Conservation (phyloP, 2,329 filamentous ascomycete species). For the Akanthomyces dipterigenus region DNA sequence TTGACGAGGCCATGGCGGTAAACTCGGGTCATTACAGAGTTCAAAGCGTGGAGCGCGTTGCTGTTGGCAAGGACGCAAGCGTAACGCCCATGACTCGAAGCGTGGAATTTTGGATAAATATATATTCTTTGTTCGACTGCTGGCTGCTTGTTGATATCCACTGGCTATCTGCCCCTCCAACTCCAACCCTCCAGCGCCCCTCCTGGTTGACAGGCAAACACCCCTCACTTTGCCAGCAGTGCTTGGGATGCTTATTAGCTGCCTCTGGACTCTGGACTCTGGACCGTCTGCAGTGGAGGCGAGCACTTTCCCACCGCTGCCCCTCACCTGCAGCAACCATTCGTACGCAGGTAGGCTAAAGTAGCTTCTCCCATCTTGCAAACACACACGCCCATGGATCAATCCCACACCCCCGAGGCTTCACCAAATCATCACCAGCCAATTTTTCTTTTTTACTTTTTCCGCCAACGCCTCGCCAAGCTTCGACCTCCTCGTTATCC, state of each 20-base stretch:
- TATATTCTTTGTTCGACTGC: not conserved
- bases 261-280: not conserved
- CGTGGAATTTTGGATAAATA: not conserved
- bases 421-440: not conserved
- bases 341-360: not conserved
- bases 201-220: not conserved
- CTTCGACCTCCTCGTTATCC: not conserved
- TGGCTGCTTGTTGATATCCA: not conserved
- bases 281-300: not conserved
- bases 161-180: not conserved
- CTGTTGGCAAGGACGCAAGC: not conserved
- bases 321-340: constrained; percentile 10
- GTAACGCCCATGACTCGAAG: not conserved
- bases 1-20: not conserved
- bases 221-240: not conserved
- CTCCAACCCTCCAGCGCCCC: not conserved
- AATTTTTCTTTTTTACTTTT: not conserved
- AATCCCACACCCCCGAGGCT: not conserved
- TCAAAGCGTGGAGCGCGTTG: not conserved
- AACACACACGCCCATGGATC: constrained; percentile 2
- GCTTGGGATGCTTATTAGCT: too few relatives aligned
- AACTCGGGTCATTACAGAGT: not conserved
- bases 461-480: constrained; percentile 5
- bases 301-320: not conserved
- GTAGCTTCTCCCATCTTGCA: constrained; percentile 3